Percentiles rank a stretch among this genome's conserved stretches.
Conservation (phyloP, 2,329 filamentous ascomycete species). For the Atkinsonella texensis region DNA sequence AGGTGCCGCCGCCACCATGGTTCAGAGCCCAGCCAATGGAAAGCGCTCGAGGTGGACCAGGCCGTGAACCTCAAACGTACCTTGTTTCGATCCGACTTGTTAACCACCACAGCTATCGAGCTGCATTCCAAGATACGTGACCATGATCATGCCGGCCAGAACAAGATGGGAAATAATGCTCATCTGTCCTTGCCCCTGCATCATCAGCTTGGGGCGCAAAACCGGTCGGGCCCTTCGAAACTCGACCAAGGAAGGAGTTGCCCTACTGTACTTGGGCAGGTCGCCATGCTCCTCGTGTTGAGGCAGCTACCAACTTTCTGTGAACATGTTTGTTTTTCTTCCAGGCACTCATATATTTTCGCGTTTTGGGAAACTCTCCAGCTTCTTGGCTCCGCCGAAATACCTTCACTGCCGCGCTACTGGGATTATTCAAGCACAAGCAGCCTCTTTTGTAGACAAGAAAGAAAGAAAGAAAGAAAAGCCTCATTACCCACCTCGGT, state of each 20-base stretch:
- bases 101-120: neutral
- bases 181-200: neutral
- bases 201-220: neutral
- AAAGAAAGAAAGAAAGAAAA: too few species aligned
- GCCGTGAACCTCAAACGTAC: conserved; percentile 4
- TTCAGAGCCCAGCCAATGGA: neutral
- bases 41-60: neutral
- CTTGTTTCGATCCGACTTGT: conserved; percentile 3
- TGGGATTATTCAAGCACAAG: too few species aligned
- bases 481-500: too few species aligned
- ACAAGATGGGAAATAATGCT: neutral
- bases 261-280: neutral
- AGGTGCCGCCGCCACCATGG: neutral
- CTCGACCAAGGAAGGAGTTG: neutral
- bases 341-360: neutral
- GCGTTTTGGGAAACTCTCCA: neutral
- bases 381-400: too few species aligned
- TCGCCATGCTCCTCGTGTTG: neutral
- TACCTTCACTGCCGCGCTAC: too few species aligned
- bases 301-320: neutral
- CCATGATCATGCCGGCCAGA: neutral
- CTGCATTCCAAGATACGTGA: neutral
- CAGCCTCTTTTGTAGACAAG: too few species aligned
- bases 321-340: neutral
- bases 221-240: neutral